Evolutionary conservation across 1,284 basidiomycete species (phyloP), one percentile per base, ranked within the genome.

Genomic region (Heterobasidion irregulare): DNA sequence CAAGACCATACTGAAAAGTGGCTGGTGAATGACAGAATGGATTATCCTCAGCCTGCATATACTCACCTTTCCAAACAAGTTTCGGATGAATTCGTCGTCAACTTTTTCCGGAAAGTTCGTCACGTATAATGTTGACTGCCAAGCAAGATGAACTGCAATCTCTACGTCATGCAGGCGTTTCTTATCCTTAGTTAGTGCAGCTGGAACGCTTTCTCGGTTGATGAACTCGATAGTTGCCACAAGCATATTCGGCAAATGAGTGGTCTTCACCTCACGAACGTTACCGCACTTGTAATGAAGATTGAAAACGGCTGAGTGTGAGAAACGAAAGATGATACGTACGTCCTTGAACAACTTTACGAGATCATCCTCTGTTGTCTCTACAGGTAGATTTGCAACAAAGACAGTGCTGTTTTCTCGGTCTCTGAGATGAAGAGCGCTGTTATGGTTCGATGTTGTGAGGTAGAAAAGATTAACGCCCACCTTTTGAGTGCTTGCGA

Each of bases 361-460:
- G n/a, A 98, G 66, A 13, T 91, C 88, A 1, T 79, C 77, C 53
- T 92, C 83, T 0, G 76, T 75, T 6, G 79, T 76, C 41, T 76
- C 75, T 1, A 68, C 48, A 0, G 84, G 82, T 8, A 98, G 72
- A 34, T 89, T 82, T 0, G 85, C 81, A 6, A 98, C 88, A 53
- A 98, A 89, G 1, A 98, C 87, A 0, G 94, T 97, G 43, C 85
- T 85, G 63, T 98, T 92, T 73, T 99, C 97, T 52, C 97, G 92
- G 71, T 99, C 97, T 58, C 96, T 94, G 15, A 54, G 54, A 53
- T 13, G 9, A 45, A 41, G 6, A 41, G 38, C n/a, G n/a, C n/a
- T 41, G 38, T 41, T n/a, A 41, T 10, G 12, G n/a, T 41, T n/a
- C 38, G n/a, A n/a, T 41, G 5, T 41, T n/a, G n/a, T 41, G 12